phyloP scores from a whole-genome alignment of 306 rosid genomes.

The Chamaecrista fasciculata region DNA sequence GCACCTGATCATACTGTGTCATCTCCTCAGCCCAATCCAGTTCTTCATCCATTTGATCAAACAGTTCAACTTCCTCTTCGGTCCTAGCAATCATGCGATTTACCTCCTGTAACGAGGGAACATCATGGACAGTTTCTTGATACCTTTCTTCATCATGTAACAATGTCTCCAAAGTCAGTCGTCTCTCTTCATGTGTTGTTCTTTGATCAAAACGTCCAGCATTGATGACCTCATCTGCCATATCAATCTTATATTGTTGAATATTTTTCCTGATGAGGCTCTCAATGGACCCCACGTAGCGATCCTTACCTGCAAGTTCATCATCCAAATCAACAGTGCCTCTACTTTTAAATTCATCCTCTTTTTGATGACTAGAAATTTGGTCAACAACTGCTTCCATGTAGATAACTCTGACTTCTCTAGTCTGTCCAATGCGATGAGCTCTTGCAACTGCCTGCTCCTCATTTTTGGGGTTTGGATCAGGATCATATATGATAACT shows the following conservation, averaged over 20 bases:
- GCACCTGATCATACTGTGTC: constrained; percentile 76
- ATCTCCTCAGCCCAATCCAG: constrained; percentile 90
- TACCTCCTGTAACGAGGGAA: constrained; percentile 94
- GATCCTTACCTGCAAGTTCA: constrained; percentile 97
- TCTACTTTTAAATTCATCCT: constrained; percentile 86
- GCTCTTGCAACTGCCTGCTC: constrained; percentile 99
- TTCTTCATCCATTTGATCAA: constrained; percentile 99
- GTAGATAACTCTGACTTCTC: constrained; percentile 97
- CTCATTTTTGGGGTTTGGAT: constrained; percentile 98
- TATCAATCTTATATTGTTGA: constrained; percentile 96
- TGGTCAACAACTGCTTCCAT: constrained; percentile 99
- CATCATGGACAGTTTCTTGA: constrained; percentile 95
- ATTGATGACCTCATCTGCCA: constrained; percentile 99
- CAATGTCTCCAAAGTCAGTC: constrained; percentile 90
- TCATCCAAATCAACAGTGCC: constrained; percentile 82
- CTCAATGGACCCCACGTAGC: constrained; percentile 92
- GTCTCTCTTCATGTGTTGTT: constrained; percentile 98
- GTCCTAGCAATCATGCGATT: constrained; percentile 99
- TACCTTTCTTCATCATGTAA: constrained; percentile 96
- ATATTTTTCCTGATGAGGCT: constrained; percentile 94
- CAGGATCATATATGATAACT: constrained; percentile 95
- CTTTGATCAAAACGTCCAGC: constrained; percentile 99
- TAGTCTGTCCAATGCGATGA: constrained; percentile 94
- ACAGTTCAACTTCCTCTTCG: constrained; percentile 85
- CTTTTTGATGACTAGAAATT: constrained; percentile 87